phyloP scores from a whole-genome alignment of 2,329 filamentous ascomycete genomes.

The Blastomyces silverae region DNA sequence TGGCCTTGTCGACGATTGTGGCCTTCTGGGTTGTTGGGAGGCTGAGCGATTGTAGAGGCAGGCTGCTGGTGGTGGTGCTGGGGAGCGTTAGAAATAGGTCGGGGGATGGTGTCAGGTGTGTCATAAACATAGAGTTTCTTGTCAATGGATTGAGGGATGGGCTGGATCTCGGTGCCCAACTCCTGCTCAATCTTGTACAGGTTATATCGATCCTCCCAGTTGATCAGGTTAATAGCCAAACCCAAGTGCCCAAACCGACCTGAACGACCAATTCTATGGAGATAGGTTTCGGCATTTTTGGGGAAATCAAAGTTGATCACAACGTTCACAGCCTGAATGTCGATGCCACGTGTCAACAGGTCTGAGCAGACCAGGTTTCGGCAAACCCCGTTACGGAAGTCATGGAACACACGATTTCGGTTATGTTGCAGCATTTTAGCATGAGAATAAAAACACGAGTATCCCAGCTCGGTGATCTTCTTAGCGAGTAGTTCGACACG shows the following conservation, averaged over 20 bases:
- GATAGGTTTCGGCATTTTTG: constrained; percentile 97
- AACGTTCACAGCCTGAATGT: constrained; percentile 98
- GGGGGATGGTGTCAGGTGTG: constrained; percentile 86
- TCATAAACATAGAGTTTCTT: constrained; percentile 99
- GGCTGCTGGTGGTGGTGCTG: constrained; percentile 26
- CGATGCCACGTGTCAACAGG: constrained; percentile 93
- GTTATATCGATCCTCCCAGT: constrained; percentile 98
- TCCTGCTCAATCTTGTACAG: constrained; percentile 98
- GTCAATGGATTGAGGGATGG: constrained; percentile 91
- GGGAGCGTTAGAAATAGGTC: constrained; percentile 60
- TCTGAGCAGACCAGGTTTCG: constrained; percentile 98
- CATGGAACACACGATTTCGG: constrained; percentile 97
- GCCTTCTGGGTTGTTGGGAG: constrained; percentile 20
- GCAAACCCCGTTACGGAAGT: constrained; percentile 96
- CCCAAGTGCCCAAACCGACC: constrained; percentile 95
- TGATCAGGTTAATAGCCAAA: constrained; percentile 97
- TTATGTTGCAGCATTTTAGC: constrained; percentile 93
- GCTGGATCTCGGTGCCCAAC: constrained; percentile 91
- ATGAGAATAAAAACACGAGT: constrained; percentile 99
- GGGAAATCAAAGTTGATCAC: constrained; percentile 99
- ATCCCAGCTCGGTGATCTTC: constrained; percentile 98
- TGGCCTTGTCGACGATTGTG: constrained; percentile 33
- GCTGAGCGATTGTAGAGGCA: neutral
- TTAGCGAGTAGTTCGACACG: constrained; percentile 95
- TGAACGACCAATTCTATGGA: constrained; percentile 96